Base-by-base conservation (phyloP, 768 basidiomycete species). In the Phaffia tasmanica region DNA sequence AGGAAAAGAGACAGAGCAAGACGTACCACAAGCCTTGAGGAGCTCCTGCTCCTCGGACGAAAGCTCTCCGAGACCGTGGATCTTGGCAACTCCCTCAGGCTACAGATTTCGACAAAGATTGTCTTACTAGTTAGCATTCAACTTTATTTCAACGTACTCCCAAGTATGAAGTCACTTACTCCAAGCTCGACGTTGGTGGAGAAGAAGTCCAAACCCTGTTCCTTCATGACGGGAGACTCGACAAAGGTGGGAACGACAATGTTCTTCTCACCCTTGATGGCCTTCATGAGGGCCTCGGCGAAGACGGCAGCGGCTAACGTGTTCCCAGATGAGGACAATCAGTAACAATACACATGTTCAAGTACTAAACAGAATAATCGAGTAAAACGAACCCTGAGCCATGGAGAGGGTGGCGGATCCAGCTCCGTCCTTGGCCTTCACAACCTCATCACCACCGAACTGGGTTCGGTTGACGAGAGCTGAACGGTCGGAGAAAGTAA, bases 341-440 rank as follows among this genome's bases (percentile, higher is more conserved):
- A 35, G n/a, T 9, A 49, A n/a, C 59, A 48, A 27, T 25, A 30
- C 11, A 25, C 57, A 15, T 23, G 2, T 42, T 18, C 2, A 7
- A 19, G 2, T 3, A 15, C 25, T 5, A 30, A n/a, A 14, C 21
- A 5, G 48, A 46, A 25, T n/a, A 19, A 42, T 5, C 4, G 19
- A 60, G 57, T n/a, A 60, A 46, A 25, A 62, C 60, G 25, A n/a
- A 72, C 68, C 70, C 69, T 86, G 90, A 0, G 91, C 91, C 92
- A 97, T 97, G 46, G 89, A 91, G 65, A 94, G 83, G n/a, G 92
- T 95, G 11, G 93, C 93, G 42, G 89, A 92, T 55, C 95, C 95
- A 62, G 85, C 84, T 71, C 86, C 86, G 73, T 89, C 87, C 81
- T 99, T 99, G 54, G 95, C 95, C 79, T 95, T 88, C 76, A 98